Base-by-base conservation (phyloP, 2,329 filamentous ascomycete genomes). In the Grosmannia clavigera region DNA sequence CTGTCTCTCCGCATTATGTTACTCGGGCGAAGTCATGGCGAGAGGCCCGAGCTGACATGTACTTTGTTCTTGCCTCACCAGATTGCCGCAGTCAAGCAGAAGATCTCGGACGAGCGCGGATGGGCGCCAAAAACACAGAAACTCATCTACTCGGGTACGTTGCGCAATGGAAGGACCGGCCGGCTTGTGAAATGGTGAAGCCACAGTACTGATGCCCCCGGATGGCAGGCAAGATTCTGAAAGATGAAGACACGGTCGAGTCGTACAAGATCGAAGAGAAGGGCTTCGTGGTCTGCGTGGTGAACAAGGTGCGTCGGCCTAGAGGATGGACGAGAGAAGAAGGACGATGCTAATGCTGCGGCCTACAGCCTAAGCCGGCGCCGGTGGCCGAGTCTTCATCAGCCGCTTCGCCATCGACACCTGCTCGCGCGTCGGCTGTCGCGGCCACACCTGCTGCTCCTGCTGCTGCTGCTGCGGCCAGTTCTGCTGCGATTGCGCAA, bases 241-340 rank as follows among this genome's bases (percentile, higher is more conserved):
- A 96, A 76, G 92, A 99, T 87, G 90, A 91, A 64, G 94, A 96
- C 71, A 96, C 92, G 2, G 88, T 99, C 67, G 90, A 91, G 74
- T 92, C 89, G 50, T 97, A 97, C 79, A 96, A 90, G 76, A 97
- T 99, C 65, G 92, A 99, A 76, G 94, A 97, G 82, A 99, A 97
- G 81, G 94, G 94, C 46, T 99, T 97, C 73, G 91, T 99, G 69
- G 94, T 99, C 63, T 99, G 94, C 78, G 96, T 99, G 85, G 86
- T 95, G 68, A 90, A 90, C 72, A 97, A 97, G 88, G 92, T 95
- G 78, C 59, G 61, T 60, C n/a, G 9, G 7, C 25, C 25, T 33
- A 19, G 31, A 22, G 22, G 22, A 38, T 29, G 33, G 11, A 16
- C 12, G 50, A 14, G 25, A 27, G 25, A 51, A 9, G 48, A 6